Conservation (phyloP, 1,284 basidiomycete species). For the Moesziomyces parantarcticus region DNA sequence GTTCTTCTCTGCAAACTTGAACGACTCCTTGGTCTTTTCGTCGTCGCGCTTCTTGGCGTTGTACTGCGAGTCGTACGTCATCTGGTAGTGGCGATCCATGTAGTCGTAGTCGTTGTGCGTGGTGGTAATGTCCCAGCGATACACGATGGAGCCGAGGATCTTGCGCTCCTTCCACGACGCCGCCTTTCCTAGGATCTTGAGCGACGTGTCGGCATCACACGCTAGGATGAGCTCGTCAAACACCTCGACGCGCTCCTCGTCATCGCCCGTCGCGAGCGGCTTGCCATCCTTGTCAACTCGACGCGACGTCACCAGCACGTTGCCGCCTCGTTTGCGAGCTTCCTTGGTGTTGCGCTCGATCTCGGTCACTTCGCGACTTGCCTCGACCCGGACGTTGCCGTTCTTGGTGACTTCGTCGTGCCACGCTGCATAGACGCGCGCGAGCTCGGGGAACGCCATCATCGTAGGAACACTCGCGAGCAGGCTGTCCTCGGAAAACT, state of each 20-base stretch:
- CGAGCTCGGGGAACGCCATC: slow-evolving; percentile 70
- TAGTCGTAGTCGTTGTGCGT: slow-evolving; percentile 74
- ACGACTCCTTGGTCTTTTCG: slow-evolving; percentile 68
- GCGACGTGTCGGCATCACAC: slow-evolving; percentile 74
- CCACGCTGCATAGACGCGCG: slow-evolving; percentile 72
- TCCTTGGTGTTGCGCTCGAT: slow-evolving; percentile 64
- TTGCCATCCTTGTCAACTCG: slow-evolving; percentile 47
- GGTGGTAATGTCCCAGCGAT: slow-evolving; percentile 73
- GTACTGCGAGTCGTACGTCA: slow-evolving; percentile 66
- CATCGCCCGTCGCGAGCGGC: slow-evolving; percentile 34
- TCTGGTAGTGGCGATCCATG: slow-evolving; percentile 71
- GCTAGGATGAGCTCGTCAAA: slow-evolving; percentile 77
- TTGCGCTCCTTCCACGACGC: slow-evolving; percentile 74
- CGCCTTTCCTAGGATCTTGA: slow-evolving; percentile 73
- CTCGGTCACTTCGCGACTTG: slow-evolving; percentile 70
- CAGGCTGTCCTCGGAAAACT: slow-evolving; percentile 60
- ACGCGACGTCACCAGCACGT: slow-evolving; percentile 50
- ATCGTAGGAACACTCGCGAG: slow-evolving; percentile 70
- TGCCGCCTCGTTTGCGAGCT: slow-evolving; percentile 47
- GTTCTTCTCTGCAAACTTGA: slow-evolving; percentile 70
- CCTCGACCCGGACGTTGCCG: slow-evolving; percentile 71
- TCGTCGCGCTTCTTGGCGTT: slow-evolving; percentile 66
- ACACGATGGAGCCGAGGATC: slow-evolving; percentile 74
- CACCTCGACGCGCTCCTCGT: slow-evolving; percentile 67
- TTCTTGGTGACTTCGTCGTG: slow-evolving; percentile 69